Evolutionary conservation across 2,329 filamentous ascomycete species (phyloP).

Genomic region (Neofusicoccum cordaticola): DNA sequence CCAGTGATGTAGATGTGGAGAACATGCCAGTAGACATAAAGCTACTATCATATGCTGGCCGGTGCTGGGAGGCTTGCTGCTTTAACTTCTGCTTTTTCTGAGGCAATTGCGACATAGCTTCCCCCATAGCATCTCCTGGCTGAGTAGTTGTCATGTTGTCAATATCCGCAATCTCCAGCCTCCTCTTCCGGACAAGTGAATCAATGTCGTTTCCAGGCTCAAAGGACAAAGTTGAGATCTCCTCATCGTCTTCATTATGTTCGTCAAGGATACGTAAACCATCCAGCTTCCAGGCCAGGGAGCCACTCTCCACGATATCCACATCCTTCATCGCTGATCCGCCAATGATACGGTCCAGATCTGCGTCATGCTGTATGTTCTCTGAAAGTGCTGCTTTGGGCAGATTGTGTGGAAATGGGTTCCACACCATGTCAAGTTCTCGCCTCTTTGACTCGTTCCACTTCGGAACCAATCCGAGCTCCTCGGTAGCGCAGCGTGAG

Average conservation of each 20-base stretch:
- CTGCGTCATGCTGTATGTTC: conserved; percentile 40
- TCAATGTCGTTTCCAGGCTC: conserved; percentile 32
- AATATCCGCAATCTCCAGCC: conserved; percentile 25
- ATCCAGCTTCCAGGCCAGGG: conserved; percentile 48
- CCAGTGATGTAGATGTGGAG: conserved; percentile 44
- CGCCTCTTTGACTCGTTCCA: conserved; percentile 44
- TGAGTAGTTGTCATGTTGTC: background rate
- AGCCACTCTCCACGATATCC: conserved; percentile 37
- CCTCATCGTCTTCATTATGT: conserved; percentile 36
- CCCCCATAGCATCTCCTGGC: background rate
- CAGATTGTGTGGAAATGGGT: conserved; percentile 45
- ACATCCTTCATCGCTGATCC: conserved; percentile 32
- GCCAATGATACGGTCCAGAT: conserved; percentile 34
- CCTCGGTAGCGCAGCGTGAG: conserved; percentile 19
- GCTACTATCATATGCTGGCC: background rate
- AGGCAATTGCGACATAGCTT: background rate
- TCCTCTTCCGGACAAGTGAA: conserved; percentile 42
- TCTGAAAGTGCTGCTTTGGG: conserved; percentile 38
- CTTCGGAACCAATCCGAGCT: conserved; percentile 27
- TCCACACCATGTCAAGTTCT: conserved; percentile 46
- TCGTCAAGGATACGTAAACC: conserved; percentile 46
- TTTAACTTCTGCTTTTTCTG: background rate
- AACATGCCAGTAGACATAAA: conserved; percentile 30
- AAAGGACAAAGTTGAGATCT: conserved; percentile 25
- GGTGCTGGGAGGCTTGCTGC: background rate